Base-by-base conservation (phyloP, 1,284 basidiomycete species). In the Fomes fomentarius region DNA sequence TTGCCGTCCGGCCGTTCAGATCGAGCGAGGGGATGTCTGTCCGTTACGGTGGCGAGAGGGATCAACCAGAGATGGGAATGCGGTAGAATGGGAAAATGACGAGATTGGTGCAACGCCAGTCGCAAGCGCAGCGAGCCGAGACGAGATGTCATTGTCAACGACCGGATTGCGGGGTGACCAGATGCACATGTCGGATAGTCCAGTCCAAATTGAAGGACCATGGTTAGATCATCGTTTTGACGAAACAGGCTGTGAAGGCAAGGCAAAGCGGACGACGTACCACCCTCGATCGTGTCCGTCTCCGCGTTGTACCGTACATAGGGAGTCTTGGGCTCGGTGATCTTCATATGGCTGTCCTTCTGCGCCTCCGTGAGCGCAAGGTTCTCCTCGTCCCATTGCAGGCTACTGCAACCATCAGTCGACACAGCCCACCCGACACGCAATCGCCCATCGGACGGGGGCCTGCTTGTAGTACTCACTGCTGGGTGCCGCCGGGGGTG, bases 271-370 rank as follows among this genome's bases (percentile, higher is more conserved):
- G 21, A 40, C 21, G 19, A 40, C 89, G 63, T 47, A 90, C 91
- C 85, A 66, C 87, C 83, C 71, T 93, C 90, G 40, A 94, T 75
- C 52, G 84, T 81, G 69, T 95, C 93, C 38, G 89, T 90, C 70
- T 91, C 87, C 0, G 92, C 83, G 64, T 95, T 92, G 71, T 95
- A 94, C 58, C 92, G 80, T 48, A 96, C 93, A 72, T 90, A 96
- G 0, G 94, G 94, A n/a, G 94, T 96, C 82, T 96, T 96, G 47
- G 94, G 94, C 69, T 96, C 94, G 4, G 91, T 94, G 68, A 96
- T 96, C 84, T 95, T 96, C 93, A 96, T 96, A 67, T 93, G 77
- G 63, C 91, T 94, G 67, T 96, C 93, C 72, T 95, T 94, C 77
- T 91, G 85, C 62, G 93, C 87, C 73, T 96, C 94, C 0, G 93